A percentile compares a stretch with the other conserved stretches of the same genome.
Conservation (phyloP, 176 grass and related monocot genomes). For the Oryza officinalis region DNA sequence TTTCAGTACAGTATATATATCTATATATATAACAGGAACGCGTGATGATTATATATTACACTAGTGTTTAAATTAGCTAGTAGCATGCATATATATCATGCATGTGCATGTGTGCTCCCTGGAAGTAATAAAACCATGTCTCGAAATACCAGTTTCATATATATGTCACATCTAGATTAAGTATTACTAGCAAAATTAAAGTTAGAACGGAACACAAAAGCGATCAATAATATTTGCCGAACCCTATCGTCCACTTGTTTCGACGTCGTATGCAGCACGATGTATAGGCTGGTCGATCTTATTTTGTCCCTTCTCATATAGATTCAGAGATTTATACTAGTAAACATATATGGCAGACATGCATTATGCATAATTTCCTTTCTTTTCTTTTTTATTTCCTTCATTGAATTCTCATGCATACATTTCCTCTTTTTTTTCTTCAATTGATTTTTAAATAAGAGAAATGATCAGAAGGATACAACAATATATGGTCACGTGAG, state of each 20-base stretch:
- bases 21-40: too few relatives aligned
- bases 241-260: background rate
- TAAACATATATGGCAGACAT: background rate
- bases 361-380: background rate
- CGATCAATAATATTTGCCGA: background rate
- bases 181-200: background rate
- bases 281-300: slow-evolving; percentile 14
- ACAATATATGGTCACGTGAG: slow-evolving; percentile 54
- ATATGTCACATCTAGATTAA: background rate
- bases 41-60: too few relatives aligned
- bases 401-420: background rate
- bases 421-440: background rate
- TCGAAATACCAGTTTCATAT: background rate
- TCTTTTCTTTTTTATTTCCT: background rate
- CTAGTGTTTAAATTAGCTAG: background rate
- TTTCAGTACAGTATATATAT: too few relatives aligned
- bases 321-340: background rate
- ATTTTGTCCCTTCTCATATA: background rate
- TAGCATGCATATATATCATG: background rate
- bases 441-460: background rate
- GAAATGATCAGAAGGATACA: slow-evolving; percentile 14
- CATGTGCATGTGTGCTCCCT: background rate
- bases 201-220: background rate
- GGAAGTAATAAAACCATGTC: background rate
- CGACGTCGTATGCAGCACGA: background rate